These are phyloP conservation scores for Eutrema heterophyllum DNA, from an alignment of 345 rosid genomes.

Conservation along the genomic window DNA sequence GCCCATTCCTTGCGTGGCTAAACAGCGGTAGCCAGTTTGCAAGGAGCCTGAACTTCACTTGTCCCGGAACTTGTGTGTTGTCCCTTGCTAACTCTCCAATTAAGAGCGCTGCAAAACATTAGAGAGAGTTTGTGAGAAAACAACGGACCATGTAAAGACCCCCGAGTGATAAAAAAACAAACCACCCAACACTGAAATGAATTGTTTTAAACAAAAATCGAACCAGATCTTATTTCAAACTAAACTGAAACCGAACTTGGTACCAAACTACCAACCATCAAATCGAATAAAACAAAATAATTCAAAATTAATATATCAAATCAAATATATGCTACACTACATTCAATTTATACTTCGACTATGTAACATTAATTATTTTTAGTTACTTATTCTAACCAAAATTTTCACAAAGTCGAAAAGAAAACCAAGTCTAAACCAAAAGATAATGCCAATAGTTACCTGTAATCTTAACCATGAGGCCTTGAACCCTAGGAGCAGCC, in stretches of 20 bases:
- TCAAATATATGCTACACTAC: background rate
- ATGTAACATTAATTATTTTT: background rate
- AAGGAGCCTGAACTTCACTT: constrained; percentile 62
- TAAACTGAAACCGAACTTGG: too few species aligned
- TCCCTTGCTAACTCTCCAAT: constrained; percentile 46
- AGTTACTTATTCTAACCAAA: background rate
- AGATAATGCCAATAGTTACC: constrained; percentile 29
- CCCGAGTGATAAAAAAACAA: too few species aligned
- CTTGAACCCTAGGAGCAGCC: constrained; percentile 64
- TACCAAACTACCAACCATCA: too few species aligned
- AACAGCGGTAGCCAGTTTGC: constrained; percentile 58
- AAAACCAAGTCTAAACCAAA: background rate
- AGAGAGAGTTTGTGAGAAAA: background rate
- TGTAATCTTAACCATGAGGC: constrained; percentile 54
- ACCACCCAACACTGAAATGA: too few species aligned
- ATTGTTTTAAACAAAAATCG: too few species aligned
- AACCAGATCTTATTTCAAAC: too few species aligned
- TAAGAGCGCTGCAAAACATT: constrained; percentile 41
- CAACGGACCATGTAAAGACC: background rate
- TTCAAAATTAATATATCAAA: background rate
- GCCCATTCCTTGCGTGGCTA: constrained; percentile 57
- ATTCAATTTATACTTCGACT: too few species aligned
- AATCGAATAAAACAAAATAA: too few species aligned
- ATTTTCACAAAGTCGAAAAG: background rate
- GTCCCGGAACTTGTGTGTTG: constrained; percentile 27